Percentiles rank a stretch among this genome's conserved stretches.
Evolutionary conservation across 2,329 filamentous ascomycete species (phyloP).

Genomic region (Lithohypha guttulata): DNA sequence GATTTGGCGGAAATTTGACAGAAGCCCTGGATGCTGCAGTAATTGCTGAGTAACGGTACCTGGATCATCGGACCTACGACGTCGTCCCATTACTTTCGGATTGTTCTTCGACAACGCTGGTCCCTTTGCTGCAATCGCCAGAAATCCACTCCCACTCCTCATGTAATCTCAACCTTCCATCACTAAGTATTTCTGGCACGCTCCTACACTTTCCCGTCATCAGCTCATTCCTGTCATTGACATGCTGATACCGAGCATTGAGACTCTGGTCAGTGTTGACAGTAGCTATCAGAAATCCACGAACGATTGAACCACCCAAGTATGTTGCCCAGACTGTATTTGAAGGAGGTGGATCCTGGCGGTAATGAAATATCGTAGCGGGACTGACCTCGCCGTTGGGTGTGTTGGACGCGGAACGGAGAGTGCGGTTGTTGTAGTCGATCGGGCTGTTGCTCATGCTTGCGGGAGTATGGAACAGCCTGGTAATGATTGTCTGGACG

Average conservation of each 20-base stretch:
- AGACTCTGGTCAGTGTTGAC: neutral
- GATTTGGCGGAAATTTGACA: too few relatives aligned
- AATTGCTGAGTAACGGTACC: too few relatives aligned
- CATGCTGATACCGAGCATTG: constrained; percentile 5
- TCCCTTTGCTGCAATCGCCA: neutral
- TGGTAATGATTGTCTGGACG: neutral
- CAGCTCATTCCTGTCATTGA: constrained; percentile 2
- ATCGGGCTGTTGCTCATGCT: neutral
- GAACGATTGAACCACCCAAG: constrained; percentile 1
- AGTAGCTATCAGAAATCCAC: constrained; percentile 5
- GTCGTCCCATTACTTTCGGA: too few relatives aligned
- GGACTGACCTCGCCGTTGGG: constrained; percentile 1
- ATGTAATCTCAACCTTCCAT: constrained; percentile 4
- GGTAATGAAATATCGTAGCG: constrained; percentile 7
- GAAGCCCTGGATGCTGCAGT: too few relatives aligned
- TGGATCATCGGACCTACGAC: too few relatives aligned
- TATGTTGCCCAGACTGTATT: constrained; percentile 8
- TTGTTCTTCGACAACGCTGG: constrained; percentile 3
- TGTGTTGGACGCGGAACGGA: constrained; percentile 6
- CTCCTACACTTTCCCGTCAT: constrained; percentile 9
- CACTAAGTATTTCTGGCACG: constrained; percentile 1
- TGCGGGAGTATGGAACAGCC: neutral
- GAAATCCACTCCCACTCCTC: constrained; percentile 7
- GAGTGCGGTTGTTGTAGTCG: constrained; percentile 2
- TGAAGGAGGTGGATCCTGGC: neutral